Evolutionary conservation across 2,329 filamentous ascomycete genomes (phyloP), one percentile per base, ranked within the genome.

Genomic region (Trichoderma sp.): DNA sequence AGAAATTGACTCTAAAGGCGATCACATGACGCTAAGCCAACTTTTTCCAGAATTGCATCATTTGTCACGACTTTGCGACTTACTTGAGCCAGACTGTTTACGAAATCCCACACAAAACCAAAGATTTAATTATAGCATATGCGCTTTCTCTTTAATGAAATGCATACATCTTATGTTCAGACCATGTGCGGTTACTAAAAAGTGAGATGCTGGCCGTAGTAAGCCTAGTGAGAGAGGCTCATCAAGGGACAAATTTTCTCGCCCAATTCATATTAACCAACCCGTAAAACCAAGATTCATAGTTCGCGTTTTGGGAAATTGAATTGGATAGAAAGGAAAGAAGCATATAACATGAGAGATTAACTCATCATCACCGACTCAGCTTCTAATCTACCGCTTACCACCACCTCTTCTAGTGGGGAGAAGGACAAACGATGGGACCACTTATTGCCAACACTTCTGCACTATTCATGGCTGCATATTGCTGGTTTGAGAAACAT

Each of bases 381-480:
- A 67, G 68, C 70, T 71, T 69, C 68, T 71, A 70, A 58, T 68
- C 68, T 67, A 54, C 67, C 69, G 65, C 70, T 72, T n/a, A n/a
- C n/a, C 60, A 54, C 50, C 60, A 66, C 67, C 34, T 71, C 70
- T 68, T 70, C 70, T 27, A 45, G 48, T 45, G 67, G 69, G 64
- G 67, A 70, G 66, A 67, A 27, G 64, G 19, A 52, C 2, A 13
- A 48, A 12, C 6, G 48, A n/a, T 17, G 12, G 5, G 13, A 12
- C 10, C 25, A 17, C 5, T 15, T 50, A 52, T 12, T 37, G 3
- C 13, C 34, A 39, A 42, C 25, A 4, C 2, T n/a, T 8, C 13
- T 13, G 2, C 25, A 5, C 37, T 32, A 7, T 15, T 9, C 56
- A 32, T 13, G 9, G 6, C 7, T 5, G 35, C 37, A 59, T n/a